Evolutionary conservation across 148 eudicot species (phyloP).

Genomic region (Silene latifolia): DNA sequence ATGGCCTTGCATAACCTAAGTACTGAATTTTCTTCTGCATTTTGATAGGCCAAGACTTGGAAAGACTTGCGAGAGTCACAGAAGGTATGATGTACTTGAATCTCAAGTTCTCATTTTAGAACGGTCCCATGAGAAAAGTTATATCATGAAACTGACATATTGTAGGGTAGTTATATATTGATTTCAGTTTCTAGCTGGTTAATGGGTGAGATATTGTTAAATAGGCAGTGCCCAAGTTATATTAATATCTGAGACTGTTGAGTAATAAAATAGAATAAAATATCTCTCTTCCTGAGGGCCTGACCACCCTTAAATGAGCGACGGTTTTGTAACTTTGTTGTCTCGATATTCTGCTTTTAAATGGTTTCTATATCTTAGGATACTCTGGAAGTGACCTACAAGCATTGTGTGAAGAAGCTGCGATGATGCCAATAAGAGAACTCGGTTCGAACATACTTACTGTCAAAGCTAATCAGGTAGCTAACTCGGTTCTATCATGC

Average conservation of each 20-base stretch:
- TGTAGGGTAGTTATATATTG: neutral
- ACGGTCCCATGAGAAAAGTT: neutral
- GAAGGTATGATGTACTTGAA: constrained; percentile 54
- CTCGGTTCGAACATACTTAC: constrained; percentile 86
- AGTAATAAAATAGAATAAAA: too few species aligned
- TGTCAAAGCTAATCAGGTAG: constrained; percentile 78
- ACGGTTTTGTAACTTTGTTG: neutral
- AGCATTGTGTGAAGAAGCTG: constrained; percentile 99
- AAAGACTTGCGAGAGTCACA: constrained; percentile 74
- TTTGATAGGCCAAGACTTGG: constrained; percentile 72
- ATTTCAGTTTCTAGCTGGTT: neutral
- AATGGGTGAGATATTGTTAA: neutral
- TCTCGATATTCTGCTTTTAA: constrained; percentile 2
- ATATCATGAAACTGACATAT: neutral
- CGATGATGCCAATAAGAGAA: constrained; percentile 98
- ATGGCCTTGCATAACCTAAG: neutral
- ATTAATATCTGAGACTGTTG: too few species aligned
- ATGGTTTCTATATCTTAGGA: constrained; percentile 38
- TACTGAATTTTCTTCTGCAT: constrained; percentile 16
- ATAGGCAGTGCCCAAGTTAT: neutral
- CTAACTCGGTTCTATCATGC: neutral
- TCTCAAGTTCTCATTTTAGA: neutral
- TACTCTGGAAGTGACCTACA: constrained; percentile 98
- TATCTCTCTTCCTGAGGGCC: neutral
- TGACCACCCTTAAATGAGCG: neutral